Evolutionary conservation across 345 rosid genomes (phyloP).

Genomic region (Corchorus capsularis): DNA sequence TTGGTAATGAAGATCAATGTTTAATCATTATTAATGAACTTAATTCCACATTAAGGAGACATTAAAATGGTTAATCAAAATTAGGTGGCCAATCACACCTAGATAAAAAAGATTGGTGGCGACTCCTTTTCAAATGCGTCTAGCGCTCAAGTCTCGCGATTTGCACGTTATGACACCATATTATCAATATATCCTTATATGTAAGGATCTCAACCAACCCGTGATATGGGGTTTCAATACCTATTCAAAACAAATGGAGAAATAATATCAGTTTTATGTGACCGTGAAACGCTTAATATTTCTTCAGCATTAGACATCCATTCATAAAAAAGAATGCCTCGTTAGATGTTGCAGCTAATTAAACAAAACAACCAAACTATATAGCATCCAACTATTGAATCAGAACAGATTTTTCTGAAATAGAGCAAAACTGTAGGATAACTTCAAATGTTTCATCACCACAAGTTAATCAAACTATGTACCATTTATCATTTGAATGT

Average conservation of each 20-base stretch:
- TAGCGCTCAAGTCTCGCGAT: too few species aligned
- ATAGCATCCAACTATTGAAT: background rate
- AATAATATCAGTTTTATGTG: background rate
- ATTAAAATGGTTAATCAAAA: too few species aligned
- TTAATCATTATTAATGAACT: too few species aligned
- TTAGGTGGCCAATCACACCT: too few species aligned
- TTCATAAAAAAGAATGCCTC: background rate
- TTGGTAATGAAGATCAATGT: too few species aligned
- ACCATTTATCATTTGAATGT: background rate
- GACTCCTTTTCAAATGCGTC: too few species aligned
- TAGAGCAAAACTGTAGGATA: background rate
- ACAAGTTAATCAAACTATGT: too few species aligned
- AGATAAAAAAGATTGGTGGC: too few species aligned
- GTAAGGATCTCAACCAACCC: constrained; percentile 22
- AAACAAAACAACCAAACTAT: background rate
- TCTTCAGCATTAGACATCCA: background rate
- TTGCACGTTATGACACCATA: too few species aligned
- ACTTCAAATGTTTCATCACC: background rate
- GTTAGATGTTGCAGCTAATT: background rate
- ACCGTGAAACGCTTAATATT: background rate
- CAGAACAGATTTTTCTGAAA: background rate
- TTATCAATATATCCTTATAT: constrained; percentile 10
- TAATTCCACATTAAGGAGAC: too few species aligned
- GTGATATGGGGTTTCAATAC: constrained; percentile 14
- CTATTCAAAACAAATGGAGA: constrained; percentile 16